These are phyloP conservation scores for Tephrocybe rancida DNA, from an alignment of 768 basidiomycete species.

Conservation along the genomic window DNA sequence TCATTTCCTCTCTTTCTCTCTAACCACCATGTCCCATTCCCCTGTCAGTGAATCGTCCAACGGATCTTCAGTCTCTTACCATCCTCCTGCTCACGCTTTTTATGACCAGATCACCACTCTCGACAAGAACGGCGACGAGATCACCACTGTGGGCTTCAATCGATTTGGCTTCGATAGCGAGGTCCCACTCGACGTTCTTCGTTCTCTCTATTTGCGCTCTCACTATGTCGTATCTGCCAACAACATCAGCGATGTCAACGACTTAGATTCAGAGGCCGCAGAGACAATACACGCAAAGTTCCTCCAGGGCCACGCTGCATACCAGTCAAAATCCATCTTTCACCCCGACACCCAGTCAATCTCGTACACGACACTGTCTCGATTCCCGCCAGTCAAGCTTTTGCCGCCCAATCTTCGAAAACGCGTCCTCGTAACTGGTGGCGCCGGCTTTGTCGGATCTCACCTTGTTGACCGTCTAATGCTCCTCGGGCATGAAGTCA, in stretches of 20 bases:
- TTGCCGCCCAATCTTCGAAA: slow-evolving; percentile 79
- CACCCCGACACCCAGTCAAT: slow-evolving; percentile 79
- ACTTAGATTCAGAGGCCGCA: slow-evolving; percentile 39
- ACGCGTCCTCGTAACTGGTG: slow-evolving; percentile 93
- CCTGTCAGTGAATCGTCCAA: slow-evolving; percentile 23
- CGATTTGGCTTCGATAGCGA: slow-evolving; percentile 91
- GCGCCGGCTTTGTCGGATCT: slow-evolving; percentile 98
- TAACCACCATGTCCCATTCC: slow-evolving; percentile 21
- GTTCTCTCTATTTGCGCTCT: slow-evolving; percentile 86
- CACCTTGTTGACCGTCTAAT: slow-evolving; percentile 98
- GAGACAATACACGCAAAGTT: slow-evolving; percentile 56
- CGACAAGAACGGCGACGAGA: slow-evolving; percentile 76
- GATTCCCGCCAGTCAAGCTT: slow-evolving; percentile 91
- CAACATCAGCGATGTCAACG: slow-evolving; percentile 30
- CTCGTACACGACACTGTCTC: slow-evolving; percentile 89
- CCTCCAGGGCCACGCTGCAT: slow-evolving; percentile 49
- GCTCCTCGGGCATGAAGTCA: slow-evolving; percentile 97
- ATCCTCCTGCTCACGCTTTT: slow-evolving; percentile 15
- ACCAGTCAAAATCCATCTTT: slow-evolving; percentile 87
- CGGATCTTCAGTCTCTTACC: not conserved
- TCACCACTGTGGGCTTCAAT: slow-evolving; percentile 78
- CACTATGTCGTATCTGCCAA: slow-evolving; percentile 63
- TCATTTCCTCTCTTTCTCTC: slow-evolving; percentile 15
- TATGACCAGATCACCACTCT: slow-evolving; percentile 56
- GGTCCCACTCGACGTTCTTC: slow-evolving; percentile 77